Conservation (phyloP, 306 rosid species). For the Begonia loranthoides region DNA sequence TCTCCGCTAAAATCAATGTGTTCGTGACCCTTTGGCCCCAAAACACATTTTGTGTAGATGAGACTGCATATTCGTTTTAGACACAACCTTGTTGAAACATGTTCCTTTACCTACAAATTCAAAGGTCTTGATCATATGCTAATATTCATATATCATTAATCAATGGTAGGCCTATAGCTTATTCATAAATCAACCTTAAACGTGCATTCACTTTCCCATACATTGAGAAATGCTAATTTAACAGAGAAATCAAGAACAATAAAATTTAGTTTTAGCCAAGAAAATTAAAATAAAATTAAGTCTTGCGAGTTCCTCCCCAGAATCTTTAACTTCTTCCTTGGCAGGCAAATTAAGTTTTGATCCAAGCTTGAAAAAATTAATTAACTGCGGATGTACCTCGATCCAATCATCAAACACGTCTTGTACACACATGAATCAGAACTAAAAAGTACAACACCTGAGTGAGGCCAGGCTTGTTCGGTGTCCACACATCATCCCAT, state of each 20-base stretch:
- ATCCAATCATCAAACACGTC: constrained; percentile 7
- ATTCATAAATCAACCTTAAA: too few species aligned
- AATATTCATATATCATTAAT: too few species aligned
- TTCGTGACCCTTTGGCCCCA: constrained; percentile 88
- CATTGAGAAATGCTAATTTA: too few species aligned
- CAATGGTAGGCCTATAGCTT: too few species aligned
- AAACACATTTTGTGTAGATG: constrained; percentile 87
- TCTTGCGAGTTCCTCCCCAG: constrained; percentile 98
- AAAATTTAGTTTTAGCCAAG: too few species aligned
- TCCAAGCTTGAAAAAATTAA: constrained; percentile 74
- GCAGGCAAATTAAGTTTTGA: constrained; percentile 66
- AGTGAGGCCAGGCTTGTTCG: constrained; percentile 92
- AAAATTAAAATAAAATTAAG: too few species aligned
- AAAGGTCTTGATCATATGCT: too few species aligned
- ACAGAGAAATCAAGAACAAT: constrained; percentile 2
- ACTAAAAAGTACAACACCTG: constrained; percentile 31
- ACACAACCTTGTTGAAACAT: constrained; percentile 70
- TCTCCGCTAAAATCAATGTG: constrained; percentile 62
- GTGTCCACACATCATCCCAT: constrained; percentile 87
- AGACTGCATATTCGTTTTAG: constrained; percentile 76
- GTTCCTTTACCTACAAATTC: constrained; percentile 80
- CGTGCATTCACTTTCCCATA: too few species aligned
- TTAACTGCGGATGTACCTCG: constrained; percentile 35
- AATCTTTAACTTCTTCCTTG: constrained; percentile 87
- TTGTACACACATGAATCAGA: neutral